Percentiles rank a stretch among this genome's conserved stretches.
These are phyloP conservation scores for Carnegiea gigantea DNA, from an alignment of 179 eudicot species.

Conservation along the genomic window DNA sequence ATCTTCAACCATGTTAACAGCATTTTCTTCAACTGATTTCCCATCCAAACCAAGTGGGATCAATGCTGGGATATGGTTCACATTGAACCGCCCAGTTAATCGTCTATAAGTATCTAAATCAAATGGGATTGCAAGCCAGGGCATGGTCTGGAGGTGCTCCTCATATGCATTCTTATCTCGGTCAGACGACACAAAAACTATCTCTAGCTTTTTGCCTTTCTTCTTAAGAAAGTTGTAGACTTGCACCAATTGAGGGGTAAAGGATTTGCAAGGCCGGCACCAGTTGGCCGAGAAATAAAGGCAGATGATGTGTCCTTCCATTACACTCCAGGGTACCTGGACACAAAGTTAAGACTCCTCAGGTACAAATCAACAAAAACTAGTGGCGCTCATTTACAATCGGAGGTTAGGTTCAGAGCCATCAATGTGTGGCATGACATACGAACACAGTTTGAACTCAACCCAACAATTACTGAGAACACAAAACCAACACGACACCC, in stretches of 20 bases:
- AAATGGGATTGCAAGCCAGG: slow-evolving; percentile 57
- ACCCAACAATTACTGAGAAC: not conserved
- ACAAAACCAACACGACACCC: not conserved
- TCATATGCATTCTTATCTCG: slow-evolving; percentile 42
- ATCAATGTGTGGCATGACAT: not conserved
- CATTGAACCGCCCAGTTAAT: slow-evolving; percentile 34
- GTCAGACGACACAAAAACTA: slow-evolving; percentile 51
- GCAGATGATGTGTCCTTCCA: slow-evolving; percentile 44
- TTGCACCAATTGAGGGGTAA: slow-evolving; percentile 41
- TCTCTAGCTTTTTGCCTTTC: slow-evolving; percentile 42
- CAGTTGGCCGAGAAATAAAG: slow-evolving; percentile 55
- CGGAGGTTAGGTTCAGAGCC: not conserved
- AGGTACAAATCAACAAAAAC: not conserved
- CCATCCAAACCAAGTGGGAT: slow-evolving; percentile 40
- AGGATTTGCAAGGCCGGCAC: slow-evolving; percentile 53
- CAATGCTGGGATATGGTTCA: slow-evolving; percentile 46
- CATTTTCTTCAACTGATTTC: slow-evolving; percentile 36
- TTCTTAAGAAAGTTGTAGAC: slow-evolving; percentile 35
- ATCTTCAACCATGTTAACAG: slow-evolving; percentile 46
- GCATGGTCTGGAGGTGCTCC: slow-evolving; percentile 47
- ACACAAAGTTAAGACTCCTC: not conserved
- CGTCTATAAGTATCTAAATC: slow-evolving; percentile 28
- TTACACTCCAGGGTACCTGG: slow-evolving; percentile 37
- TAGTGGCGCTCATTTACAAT: not conserved
- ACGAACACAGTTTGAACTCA: not conserved